Evolutionary conservation across 257 asterid species (phyloP).

Genomic region (Solanum clarkiae): DNA sequence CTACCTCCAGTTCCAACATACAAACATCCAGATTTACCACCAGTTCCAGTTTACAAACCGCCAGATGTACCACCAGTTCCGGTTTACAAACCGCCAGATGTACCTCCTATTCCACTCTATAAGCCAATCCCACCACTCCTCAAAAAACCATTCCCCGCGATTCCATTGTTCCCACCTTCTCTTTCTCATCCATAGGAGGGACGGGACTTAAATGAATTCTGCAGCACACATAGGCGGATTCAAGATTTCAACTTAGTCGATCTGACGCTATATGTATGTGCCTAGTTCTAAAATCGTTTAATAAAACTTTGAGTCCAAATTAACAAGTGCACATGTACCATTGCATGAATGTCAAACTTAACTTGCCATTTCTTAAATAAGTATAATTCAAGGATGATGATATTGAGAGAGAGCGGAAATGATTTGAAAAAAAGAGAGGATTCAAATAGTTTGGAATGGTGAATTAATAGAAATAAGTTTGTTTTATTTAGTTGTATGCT

Average conservation of each 20-base stretch:
- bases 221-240: neutral
- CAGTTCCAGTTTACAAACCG: slow-evolving; percentile 1
- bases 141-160: slow-evolving; percentile 30
- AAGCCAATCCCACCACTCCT: slow-evolving; percentile 31
- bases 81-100: neutral
- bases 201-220: neutral
- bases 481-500: neutral
- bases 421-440: neutral
- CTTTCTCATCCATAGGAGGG: slow-evolving; percentile 1
- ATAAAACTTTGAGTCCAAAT: neutral
- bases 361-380: neutral
- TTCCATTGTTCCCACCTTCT: slow-evolving; percentile 39
- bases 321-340: neutral
- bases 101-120: slow-evolving; percentile 19
- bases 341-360: neutral
- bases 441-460: neutral
- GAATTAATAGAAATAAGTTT: neutral
- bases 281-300: neutral
- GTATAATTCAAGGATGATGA: neutral
- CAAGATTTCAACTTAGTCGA: neutral
- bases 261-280: neutral
- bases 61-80: slow-evolving; percentile 12
- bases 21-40: slow-evolving; percentile 3
- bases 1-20: neutral
- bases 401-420: neutral